Percentiles rank a stretch among this genome's conserved stretches.
These are phyloP conservation scores for Penicillium sp. DNA, from an alignment of 2,329 filamentous ascomycete species.

Conservation along the genomic window DNA sequence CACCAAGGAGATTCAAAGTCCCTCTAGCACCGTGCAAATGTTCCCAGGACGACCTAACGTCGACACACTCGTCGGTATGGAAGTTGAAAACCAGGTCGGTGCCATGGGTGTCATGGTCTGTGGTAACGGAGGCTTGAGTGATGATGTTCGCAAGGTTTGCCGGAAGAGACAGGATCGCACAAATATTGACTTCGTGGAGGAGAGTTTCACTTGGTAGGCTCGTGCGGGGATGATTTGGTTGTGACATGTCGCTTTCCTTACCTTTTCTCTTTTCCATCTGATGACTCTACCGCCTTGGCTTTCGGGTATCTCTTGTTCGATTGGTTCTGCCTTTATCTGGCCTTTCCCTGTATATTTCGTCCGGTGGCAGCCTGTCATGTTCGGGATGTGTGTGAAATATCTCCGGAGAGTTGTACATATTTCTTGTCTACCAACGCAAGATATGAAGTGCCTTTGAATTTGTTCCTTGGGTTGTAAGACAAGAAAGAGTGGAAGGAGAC, in stretches of 20 bases:
- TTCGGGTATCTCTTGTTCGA: neutral
- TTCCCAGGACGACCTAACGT: slow-evolving; percentile 85
- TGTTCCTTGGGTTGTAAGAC: neutral
- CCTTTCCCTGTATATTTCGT: slow-evolving; percentile 4
- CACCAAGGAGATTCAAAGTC: slow-evolving; percentile 72
- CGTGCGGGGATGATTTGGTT: neutral
- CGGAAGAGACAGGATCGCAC: slow-evolving; percentile 57
- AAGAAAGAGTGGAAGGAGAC: too few relatives aligned
- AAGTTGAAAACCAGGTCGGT: slow-evolving; percentile 75
- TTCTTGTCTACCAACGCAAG: slow-evolving; percentile 5
- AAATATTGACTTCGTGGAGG: slow-evolving; percentile 70
- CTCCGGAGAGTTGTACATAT: slow-evolving; percentile 15
- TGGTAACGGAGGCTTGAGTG: slow-evolving; percentile 68
- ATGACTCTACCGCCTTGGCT: neutral
- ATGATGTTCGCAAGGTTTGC: slow-evolving; percentile 68
- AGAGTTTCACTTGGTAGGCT: slow-evolving; percentile 58
- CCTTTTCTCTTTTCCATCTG: neutral
- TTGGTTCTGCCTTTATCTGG: slow-evolving; percentile 3
- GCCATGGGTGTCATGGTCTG: slow-evolving; percentile 85
- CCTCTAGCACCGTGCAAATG: slow-evolving; percentile 80
- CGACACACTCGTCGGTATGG: slow-evolving; percentile 70
- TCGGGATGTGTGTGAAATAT: neutral
- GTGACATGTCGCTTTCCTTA: slow-evolving; percentile 3
- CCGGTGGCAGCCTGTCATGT: neutral
- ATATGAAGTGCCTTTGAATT: slow-evolving; percentile 1